A percentile compares a stretch with the other conserved stretches of the same genome.
phyloP scores from a whole-genome alignment of 306 rosid species.

The Medicago truncatula region MtrunA17r5.0-ANR NC_053042.1:28141501-28142000 shows the following conservation, averaged over 20 bases:
- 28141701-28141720: conserved; percentile 31
- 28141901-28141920: not conserved
- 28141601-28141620: conserved; percentile 54
- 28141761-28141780: conserved; percentile 73
- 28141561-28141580: conserved; percentile 89
- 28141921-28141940: conserved; percentile 9
- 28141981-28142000: not conserved
- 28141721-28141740: conserved; percentile 38
- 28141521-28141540: conserved; percentile 30
- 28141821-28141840: conserved; percentile 54
- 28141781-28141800: conserved; percentile 52
- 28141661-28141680: conserved; percentile 20
- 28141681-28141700: conserved; percentile 18
- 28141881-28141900: not conserved
- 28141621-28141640: conserved; percentile 54
- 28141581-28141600: conserved; percentile 71
- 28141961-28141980: not conserved
- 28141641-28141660: conserved; percentile 15
- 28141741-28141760: conserved; percentile 83
- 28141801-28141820: conserved; percentile 55
- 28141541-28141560: conserved; percentile 96
- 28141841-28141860: not conserved
- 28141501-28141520: conserved; percentile 18
- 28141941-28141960: not conserved
- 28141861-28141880: not conserved